Evolutionary conservation across 2,329 filamentous ascomycete genomes (phyloP).

Genomic region (Hymenoscyphus infarciens): DNA sequence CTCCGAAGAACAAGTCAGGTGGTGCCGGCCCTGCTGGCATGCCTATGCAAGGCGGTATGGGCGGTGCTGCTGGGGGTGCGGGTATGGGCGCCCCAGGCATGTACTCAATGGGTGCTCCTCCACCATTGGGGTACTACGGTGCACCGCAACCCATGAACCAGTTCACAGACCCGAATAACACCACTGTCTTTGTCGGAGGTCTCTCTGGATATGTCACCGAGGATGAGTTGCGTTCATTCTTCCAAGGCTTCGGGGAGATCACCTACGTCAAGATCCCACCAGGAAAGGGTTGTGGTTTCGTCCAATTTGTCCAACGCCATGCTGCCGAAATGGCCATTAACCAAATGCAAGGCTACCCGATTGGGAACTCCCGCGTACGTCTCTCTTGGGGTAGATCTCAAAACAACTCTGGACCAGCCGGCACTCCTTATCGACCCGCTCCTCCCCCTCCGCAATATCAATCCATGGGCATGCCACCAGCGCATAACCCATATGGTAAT

Average conservation of each 20-base stretch:
- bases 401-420: constrained; percentile 96
- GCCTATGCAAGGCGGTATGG: constrained; percentile 47
- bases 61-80: constrained; percentile 44
- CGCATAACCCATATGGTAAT: constrained; percentile 33
- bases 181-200: constrained; percentile 95
- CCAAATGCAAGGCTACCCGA: constrained; percentile 99
- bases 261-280: constrained; percentile 99
- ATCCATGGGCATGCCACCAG: constrained; percentile 48
- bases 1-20: constrained; percentile 80
- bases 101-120: constrained; percentile 61
- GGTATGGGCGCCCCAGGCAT: constrained; percentile 44
- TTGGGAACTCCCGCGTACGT: constrained; percentile 96
- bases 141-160: constrained; percentile 91
- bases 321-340: constrained; percentile 99
- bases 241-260: constrained; percentile 98
- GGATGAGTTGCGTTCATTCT: constrained; percentile 99
- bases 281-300: constrained; percentile 97
- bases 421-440: constrained; percentile 93
- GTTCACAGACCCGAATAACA: constrained; percentile 99
- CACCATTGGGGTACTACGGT: constrained; percentile 65
- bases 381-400: constrained; percentile 97
- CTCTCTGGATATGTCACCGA: constrained; percentile 97
- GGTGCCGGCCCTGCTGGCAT: constrained; percentile 50
- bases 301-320: constrained; percentile 98
- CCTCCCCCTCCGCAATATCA: constrained; percentile 74